phyloP scores from a whole-genome alignment of 208 protist genomes.

The Trypanosoma mega region DNA sequence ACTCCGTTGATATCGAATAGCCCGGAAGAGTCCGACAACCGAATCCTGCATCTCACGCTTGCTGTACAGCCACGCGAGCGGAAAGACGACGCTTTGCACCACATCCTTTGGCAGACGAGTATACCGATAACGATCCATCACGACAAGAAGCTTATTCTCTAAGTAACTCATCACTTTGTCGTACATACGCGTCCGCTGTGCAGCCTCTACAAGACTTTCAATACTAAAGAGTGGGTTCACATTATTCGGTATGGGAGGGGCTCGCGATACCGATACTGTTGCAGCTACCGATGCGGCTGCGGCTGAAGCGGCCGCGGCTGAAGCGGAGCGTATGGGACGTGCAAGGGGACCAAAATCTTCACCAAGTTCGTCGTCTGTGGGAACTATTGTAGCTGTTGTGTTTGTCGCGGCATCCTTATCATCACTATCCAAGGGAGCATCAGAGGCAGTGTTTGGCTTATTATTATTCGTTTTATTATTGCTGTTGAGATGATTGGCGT shows the following conservation, averaged over 20 bases:
- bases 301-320: not conserved
- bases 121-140: slow-evolving; percentile 72
- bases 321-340: not conserved
- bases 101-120: slow-evolving; percentile 58
- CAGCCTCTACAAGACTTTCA: slow-evolving; percentile 81
- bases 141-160: slow-evolving; percentile 67
- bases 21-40: slow-evolving; percentile 84
- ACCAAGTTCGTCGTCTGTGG: not conserved
- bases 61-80: slow-evolving; percentile 87
- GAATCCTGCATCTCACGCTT: slow-evolving; percentile 91
- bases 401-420: not conserved
- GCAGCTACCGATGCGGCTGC: not conserved
- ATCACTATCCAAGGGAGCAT: too few species aligned
- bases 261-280: not conserved
- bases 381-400: not conserved
- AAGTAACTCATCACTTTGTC: slow-evolving; percentile 90
- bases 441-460: not conserved
- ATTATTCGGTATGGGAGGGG: slow-evolving; percentile 22
- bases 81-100: slow-evolving; percentile 77
- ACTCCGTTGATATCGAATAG: slow-evolving; percentile 75
- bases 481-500: not conserved
- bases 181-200: slow-evolving; percentile 84
- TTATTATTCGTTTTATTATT: not conserved
- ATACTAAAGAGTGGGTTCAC: slow-evolving; percentile 67
- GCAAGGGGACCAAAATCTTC: slow-evolving; percentile 8